Conservation (phyloP, 2,329 filamentous ascomycete species). For the Colletotrichum sojae region DNA sequence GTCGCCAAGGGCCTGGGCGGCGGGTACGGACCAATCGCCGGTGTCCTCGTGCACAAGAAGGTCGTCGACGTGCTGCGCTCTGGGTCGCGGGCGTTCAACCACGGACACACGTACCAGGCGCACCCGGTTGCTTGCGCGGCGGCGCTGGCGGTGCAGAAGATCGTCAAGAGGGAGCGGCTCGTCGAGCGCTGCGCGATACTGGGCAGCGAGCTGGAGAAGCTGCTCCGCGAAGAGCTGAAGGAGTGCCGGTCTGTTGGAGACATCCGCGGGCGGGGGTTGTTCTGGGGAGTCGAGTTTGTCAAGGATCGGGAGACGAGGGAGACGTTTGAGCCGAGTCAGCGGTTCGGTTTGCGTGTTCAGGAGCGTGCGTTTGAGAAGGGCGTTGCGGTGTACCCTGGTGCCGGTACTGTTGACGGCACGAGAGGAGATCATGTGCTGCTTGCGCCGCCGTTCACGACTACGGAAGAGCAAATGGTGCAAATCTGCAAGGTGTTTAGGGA, state of each 20-base stretch:
- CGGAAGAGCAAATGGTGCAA: constrained; percentile 42
- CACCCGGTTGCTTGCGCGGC: constrained; percentile 48
- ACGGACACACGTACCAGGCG: constrained; percentile 47
- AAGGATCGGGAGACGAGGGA: constrained; percentile 52
- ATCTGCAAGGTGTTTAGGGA: constrained; percentile 30
- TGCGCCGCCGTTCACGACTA: constrained; percentile 78
- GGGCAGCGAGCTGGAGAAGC: constrained; percentile 48
- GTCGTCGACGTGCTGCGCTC: constrained; percentile 64
- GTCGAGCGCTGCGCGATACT: constrained; percentile 49
- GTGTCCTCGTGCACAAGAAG: constrained; percentile 64
- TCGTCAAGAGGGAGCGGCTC: constrained; percentile 52
- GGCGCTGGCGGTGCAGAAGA: constrained; percentile 48
- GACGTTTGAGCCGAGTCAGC: constrained; percentile 50
- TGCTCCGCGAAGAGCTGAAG: constrained; percentile 47
- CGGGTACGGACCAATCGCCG: constrained; percentile 70
- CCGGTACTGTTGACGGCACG: constrained; percentile 72
- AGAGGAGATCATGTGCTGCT: constrained; percentile 79
- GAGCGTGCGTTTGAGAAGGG: constrained; percentile 47
- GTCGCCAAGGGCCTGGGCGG: constrained; percentile 72
- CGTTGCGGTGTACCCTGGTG: constrained; percentile 64
- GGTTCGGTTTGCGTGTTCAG: constrained; percentile 47
- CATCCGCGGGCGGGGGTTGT: constrained; percentile 58
- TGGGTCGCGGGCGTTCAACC: constrained; percentile 54
- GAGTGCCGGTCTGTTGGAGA: constrained; percentile 54
- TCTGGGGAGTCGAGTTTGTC: constrained; percentile 65